Base-by-base conservation (phyloP, 345 rosid genomes). In the Gossypium herbaceum region DNA sequence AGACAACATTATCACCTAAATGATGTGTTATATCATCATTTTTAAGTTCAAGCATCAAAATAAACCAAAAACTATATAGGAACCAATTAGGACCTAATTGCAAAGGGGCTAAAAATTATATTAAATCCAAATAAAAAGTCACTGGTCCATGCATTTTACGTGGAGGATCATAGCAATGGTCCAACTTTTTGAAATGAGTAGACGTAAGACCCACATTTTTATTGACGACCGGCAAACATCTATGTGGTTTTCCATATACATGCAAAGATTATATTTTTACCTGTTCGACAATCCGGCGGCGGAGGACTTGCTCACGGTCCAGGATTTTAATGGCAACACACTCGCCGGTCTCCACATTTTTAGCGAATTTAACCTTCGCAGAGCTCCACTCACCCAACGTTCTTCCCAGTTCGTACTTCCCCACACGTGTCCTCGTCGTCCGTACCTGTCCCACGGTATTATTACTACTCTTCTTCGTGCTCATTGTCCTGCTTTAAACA, bases 361-460 rank as follows among this genome's bases (percentile, higher is more conserved):
- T 86, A 0, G 97, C 97, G 80, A 87, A 85, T 87, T 90, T 94
- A 41, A 94, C 98, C 85, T 91, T 94, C 2, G 97, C 97, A 39
- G 92, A 94, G 83, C 83, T 88, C 27, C 97, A 97, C 78, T 94
- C 97, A 2, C 98, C 97, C n/a, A 94, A 68, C 15, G 97, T 94
- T 80, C 78, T 79, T 22, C 97, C 97, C 64, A 94, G 64, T 81
- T 92, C 97, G 74, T 94, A 94, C 67, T 87, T 91, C 4, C 97
- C 98, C 0, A 92, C 97, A 41, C 91, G 87, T 3, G 93, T 92
- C 80, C 97, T 82, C 73, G 83, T 83, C 75, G 82, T 83, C 72
- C 4, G 47, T 81, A 79, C 24, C 67, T 84, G 75, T 22, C 59
- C 25, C 67, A 74, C 25, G 67, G 59, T 84, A 67, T 22, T 52